Evolutionary conservation across 345 rosid species (phyloP).

Genomic region (Mangifera indica): DNA sequence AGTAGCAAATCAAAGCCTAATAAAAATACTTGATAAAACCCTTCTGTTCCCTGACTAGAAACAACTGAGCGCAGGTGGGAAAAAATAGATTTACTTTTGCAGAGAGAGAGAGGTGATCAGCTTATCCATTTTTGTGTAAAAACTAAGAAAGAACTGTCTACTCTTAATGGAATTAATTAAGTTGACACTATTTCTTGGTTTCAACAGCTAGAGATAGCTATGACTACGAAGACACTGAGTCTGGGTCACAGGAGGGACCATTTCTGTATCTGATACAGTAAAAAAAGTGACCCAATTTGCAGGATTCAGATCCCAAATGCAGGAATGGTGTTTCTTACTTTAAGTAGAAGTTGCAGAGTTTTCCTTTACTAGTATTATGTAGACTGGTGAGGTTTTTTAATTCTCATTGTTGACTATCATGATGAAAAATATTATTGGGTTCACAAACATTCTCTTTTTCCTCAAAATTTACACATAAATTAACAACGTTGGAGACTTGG

Average conservation of each 20-base stretch:
- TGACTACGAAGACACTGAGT: too few species aligned
- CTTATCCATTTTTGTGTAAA: constrained; percentile 7
- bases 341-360: constrained; percentile 24
- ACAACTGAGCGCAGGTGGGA: constrained; percentile 16
- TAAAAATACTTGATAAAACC: background rate
- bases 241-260: background rate
- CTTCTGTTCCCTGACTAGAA: constrained; percentile 28
- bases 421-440: constrained; percentile 8
- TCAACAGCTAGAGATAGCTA: background rate
- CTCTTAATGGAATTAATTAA: background rate
- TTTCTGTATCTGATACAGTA: background rate
- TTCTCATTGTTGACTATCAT: constrained; percentile 1
- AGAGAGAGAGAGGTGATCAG: background rate
- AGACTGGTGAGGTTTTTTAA: background rate
- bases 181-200: constrained; percentile 14
- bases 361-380: constrained; percentile 14
- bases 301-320: constrained; percentile 40
- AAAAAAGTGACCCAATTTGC: constrained; percentile 13
- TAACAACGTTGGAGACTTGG: too few species aligned
- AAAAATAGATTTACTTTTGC: background rate
- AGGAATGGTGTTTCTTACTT: constrained; percentile 37
- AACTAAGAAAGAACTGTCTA: background rate
- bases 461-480: background rate
- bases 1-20: too few species aligned
- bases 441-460: constrained; percentile 9